phyloP scores from a whole-genome alignment of 768 basidiomycete species.

The Phaeotremella fagi region DNA sequence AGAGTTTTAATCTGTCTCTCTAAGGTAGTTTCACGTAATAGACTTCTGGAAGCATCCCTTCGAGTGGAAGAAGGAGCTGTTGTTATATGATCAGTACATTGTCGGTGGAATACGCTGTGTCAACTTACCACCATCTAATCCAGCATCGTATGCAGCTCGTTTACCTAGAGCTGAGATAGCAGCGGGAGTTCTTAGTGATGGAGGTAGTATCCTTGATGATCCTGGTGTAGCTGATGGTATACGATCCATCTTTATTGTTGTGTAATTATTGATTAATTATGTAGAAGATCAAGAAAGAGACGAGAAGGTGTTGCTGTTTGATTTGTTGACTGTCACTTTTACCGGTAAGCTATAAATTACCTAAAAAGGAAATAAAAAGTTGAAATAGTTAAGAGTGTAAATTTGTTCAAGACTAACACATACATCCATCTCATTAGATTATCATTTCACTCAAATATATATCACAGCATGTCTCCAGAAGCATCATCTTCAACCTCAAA shows the following conservation, averaged over 20 bases:
- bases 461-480: slow-evolving; percentile 4
- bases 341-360: too few species aligned
- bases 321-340: background rate
- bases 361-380: too few species aligned
- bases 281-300: background rate
- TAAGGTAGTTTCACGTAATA: slow-evolving; percentile 6
- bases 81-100: background rate
- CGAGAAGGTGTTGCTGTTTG: background rate
- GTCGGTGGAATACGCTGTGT: background rate
- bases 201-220: background rate
- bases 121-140: slow-evolving; percentile 14
- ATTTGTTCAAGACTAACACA: too few species aligned
- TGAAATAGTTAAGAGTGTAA: too few species aligned
- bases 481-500: slow-evolving; percentile 14
- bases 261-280: background rate
- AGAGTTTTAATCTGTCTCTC: slow-evolving; percentile 22
- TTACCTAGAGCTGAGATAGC: slow-evolving; percentile 7
- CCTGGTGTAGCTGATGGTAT: background rate
- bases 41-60: slow-evolving; percentile 1
- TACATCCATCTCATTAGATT: too few species aligned
- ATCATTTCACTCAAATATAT: too few species aligned
- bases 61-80: background rate
- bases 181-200: background rate
- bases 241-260: background rate
- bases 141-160: slow-evolving; percentile 13